Evolutionary conservation across 169 alveolate genomes (phyloP).

Genomic region (Cryptosporidium viatorum): DNA sequence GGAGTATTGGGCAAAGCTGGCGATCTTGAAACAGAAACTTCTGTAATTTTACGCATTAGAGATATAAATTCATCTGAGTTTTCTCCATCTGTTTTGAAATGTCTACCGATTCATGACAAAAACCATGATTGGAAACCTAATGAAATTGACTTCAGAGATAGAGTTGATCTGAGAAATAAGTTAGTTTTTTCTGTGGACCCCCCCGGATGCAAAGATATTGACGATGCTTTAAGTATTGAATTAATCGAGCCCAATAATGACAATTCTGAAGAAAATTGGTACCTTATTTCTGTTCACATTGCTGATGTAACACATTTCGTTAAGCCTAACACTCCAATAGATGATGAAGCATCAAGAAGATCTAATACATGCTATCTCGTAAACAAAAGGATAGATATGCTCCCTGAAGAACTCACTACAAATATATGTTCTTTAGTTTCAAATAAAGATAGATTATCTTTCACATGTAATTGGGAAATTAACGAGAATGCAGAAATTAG

Average conservation of each 20-base stretch:
- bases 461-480: conserved; percentile 94
- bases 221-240: conserved; percentile 95
- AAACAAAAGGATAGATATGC: conserved; percentile 98
- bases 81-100: conserved; percentile 41
- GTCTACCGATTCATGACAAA: conserved; percentile 53
- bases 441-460: conserved; percentile 92
- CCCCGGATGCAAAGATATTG: conserved; percentile 98
- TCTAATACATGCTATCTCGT: conserved; percentile 97
- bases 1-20: conserved; percentile 92
- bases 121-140: conserved; percentile 72
- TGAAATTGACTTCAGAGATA: conserved; percentile 81
- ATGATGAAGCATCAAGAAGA: conserved; percentile 98
- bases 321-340: conserved; percentile 94
- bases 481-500: conserved; percentile 86
- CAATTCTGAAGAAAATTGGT: conserved; percentile 79
- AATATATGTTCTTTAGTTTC: conserved; percentile 93
- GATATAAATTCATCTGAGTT: conserved; percentile 54
- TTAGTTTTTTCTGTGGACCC: conserved; percentile 98
- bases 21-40: conserved; percentile 88
- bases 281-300: conserved; percentile 97
- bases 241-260: conserved; percentile 81
- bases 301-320: conserved; percentile 99
- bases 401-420: conserved; percentile 96
- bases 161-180: conserved; percentile 88
- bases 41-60: conserved; percentile 69